phyloP scores from a whole-genome alignment of 148 eudicot species.

The Mesembryanthemum crystallinum region DNA sequence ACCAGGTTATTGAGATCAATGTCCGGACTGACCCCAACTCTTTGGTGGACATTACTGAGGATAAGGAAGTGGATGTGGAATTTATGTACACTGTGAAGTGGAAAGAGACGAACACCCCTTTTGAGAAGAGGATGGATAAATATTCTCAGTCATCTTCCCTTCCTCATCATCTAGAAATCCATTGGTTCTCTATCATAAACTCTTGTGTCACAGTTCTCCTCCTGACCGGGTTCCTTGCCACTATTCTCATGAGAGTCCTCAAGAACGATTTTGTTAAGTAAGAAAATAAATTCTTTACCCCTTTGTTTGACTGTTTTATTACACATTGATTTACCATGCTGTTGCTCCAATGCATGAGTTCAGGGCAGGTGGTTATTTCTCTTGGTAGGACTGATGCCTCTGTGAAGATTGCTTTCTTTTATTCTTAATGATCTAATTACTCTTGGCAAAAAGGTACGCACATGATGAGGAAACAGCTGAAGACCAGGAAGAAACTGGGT shows the following conservation, averaged over 20 bases:
- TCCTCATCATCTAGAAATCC: constrained; percentile 69
- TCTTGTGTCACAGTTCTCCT: constrained; percentile 73
- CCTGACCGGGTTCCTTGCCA: constrained; percentile 70
- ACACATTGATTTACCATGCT: not conserved
- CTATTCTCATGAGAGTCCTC: constrained; percentile 71
- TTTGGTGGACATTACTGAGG: constrained; percentile 60
- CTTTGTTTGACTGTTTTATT: not conserved
- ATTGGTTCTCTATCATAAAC: constrained; percentile 73
- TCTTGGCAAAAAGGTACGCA: constrained; percentile 53
- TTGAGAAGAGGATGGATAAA: constrained; percentile 66
- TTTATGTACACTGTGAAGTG: constrained; percentile 65
- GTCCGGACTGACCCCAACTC: constrained; percentile 55
- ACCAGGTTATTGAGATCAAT: constrained; percentile 66
- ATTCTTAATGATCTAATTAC: not conserved
- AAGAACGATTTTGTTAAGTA: constrained; percentile 75
- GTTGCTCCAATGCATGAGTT: not conserved
- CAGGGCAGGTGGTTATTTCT: not conserved
- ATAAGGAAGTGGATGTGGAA: constrained; percentile 56
- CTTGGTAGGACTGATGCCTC: not conserved
- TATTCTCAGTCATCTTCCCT: constrained; percentile 61
- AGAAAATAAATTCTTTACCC: constrained; percentile 21
- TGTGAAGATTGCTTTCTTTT: not conserved
- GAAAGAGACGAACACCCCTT: constrained; percentile 53
- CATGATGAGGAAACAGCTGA: constrained; percentile 81
- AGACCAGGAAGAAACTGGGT: constrained; percentile 86